These are phyloP conservation scores for Annulohypoxylon maeteangense DNA, from an alignment of 495 filamentous ascomycete species.

Conservation along the genomic window DNA sequence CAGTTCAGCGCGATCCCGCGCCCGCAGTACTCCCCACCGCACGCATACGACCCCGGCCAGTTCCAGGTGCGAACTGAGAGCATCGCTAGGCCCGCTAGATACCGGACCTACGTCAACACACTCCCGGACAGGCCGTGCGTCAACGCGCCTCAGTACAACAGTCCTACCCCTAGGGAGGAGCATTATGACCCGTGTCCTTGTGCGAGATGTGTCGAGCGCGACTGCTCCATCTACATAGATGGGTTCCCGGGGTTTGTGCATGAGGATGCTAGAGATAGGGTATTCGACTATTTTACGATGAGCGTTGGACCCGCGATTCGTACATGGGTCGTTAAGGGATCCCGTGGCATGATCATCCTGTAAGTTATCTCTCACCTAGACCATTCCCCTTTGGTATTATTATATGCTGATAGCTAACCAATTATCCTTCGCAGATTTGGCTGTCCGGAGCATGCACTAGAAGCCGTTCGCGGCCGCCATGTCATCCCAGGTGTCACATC, in stretches of 20 bases:
- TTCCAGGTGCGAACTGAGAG: no score
- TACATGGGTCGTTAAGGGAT: background rate
- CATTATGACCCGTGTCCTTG: constrained; percentile 33
- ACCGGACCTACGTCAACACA: background rate
- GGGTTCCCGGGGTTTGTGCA: background rate
- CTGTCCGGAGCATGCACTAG: background rate
- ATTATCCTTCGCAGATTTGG: background rate
- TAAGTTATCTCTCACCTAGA: background rate
- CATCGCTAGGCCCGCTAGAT: no score
- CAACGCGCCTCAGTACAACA: background rate
- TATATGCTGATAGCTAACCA: background rate
- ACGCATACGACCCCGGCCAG: no score
- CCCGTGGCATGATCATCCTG: background rate
- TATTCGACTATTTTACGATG: constrained; percentile 11
- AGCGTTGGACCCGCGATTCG: constrained; percentile 1
- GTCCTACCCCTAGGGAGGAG: background rate
- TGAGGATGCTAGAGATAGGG: background rate
- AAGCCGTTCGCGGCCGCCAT: background rate
- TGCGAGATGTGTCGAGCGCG: background rate
- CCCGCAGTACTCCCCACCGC: no score
- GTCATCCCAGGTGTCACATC: background rate
- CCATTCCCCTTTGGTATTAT: background rate
- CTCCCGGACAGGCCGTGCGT: background rate
- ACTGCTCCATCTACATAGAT: constrained; percentile 21
- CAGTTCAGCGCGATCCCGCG: no score